Conservation (phyloP, 306 rosid species). For the Purshia tridentata region DNA sequence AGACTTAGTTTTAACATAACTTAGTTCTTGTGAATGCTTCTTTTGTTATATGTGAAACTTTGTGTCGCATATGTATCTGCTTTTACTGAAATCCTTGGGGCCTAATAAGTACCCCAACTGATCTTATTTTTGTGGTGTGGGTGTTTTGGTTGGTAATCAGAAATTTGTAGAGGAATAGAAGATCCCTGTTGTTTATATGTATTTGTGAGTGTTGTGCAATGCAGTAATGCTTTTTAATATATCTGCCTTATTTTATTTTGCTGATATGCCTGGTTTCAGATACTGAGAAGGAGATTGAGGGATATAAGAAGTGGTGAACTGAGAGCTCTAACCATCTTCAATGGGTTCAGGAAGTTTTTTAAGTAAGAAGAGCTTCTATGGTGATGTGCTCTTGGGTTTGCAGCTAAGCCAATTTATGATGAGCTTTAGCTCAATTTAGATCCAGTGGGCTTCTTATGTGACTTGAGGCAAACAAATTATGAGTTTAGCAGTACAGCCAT, state of each 20-base stretch:
- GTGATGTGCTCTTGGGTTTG: background rate
- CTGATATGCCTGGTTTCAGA: constrained; percentile 47
- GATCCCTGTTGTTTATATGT: background rate
- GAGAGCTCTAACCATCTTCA: constrained; percentile 68
- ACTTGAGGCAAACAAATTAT: background rate
- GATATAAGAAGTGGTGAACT: constrained; percentile 80
- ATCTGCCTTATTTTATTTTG: background rate
- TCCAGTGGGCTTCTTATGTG: background rate
- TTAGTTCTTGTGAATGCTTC: constrained; percentile 11
- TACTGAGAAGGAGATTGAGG: constrained; percentile 72
- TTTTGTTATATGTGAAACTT: background rate
- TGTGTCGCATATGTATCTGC: background rate
- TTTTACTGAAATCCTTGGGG: background rate
- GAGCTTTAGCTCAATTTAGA: background rate
- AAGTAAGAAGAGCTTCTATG: constrained; percentile 37
- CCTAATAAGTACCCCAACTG: background rate
- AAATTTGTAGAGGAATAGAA: background rate
- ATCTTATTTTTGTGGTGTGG: too few species aligned
- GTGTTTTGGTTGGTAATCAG: background rate
- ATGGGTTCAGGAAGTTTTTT: constrained; percentile 69
- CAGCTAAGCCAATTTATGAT: constrained; percentile 11
- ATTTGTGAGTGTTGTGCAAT: background rate
- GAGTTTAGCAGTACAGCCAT: background rate
- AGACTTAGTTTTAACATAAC: constrained; percentile 2
- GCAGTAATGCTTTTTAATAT: background rate